Conservation (phyloP, 257 asterid genomes). For the Lycium ferocissimum region DNA sequence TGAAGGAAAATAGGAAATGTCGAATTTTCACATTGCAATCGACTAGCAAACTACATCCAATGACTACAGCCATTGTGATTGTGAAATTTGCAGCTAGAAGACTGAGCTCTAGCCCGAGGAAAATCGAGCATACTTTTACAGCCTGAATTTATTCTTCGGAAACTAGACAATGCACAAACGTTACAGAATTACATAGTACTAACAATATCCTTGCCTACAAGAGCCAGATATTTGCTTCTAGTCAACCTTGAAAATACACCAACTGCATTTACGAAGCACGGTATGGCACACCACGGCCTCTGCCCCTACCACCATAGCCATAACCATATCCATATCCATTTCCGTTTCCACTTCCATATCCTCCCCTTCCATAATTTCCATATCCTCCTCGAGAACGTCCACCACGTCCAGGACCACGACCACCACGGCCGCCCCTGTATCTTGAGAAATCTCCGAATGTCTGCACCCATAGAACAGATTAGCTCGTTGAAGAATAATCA, state of each 20-base stretch:
- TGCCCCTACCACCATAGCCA: constrained; percentile 58
- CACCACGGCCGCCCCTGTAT: constrained; percentile 90
- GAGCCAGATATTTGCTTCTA: constrained; percentile 28
- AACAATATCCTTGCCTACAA: constrained; percentile 40
- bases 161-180: constrained; percentile 50
- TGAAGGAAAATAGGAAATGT: background rate
- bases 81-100: constrained; percentile 15
- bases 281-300: constrained; percentile 65
- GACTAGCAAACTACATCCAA: background rate
- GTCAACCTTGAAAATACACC: constrained; percentile 34
- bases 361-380: constrained; percentile 31
- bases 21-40: constrained; percentile 9
- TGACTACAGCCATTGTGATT: constrained; percentile 25
- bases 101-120: constrained; percentile 14
- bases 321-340: constrained; percentile 52
- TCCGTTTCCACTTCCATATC: constrained; percentile 48
- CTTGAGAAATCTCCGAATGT: constrained; percentile 94
- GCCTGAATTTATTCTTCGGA: constrained; percentile 39
- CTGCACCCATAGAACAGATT: constrained; percentile 47
- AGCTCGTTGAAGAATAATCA: constrained; percentile 32
- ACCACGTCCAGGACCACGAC: constrained; percentile 77
- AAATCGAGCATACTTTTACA: background rate
- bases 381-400: constrained; percentile 62
- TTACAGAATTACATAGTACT: constrained; percentile 42
- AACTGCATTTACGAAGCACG: constrained; percentile 46